A percentile compares a stretch with the other conserved stretches of the same genome.
phyloP scores from a whole-genome alignment of 768 basidiomycete genomes.

The Trametes meyenii region DNA sequence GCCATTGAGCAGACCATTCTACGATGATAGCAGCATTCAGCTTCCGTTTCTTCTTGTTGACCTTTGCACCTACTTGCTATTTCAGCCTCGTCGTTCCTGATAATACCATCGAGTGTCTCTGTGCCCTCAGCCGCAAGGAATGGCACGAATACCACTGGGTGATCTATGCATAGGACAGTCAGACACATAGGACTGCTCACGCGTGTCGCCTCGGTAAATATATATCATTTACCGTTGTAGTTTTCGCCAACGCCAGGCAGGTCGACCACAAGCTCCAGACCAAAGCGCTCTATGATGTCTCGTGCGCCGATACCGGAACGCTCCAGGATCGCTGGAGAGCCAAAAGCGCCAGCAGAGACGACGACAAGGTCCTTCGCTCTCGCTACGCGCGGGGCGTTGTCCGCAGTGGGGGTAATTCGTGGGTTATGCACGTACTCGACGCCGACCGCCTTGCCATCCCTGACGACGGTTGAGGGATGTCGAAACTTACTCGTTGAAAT shows the following conservation, averaged over 20 bases:
- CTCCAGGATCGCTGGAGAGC: constrained; percentile 55
- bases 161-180: neutral
- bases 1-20: constrained; percentile 23
- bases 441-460: constrained; percentile 41
- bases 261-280: constrained; percentile 38
- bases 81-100: constrained; percentile 16
- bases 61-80: constrained; percentile 19
- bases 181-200: neutral
- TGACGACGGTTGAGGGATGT: constrained; percentile 13
- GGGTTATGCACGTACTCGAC: constrained; percentile 40
- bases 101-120: constrained; percentile 27
- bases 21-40: neutral
- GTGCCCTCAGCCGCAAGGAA: constrained; percentile 20
- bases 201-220: neutral
- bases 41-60: neutral
- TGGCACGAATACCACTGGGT: constrained; percentile 14
- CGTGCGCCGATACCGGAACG: constrained; percentile 48
- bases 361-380: constrained; percentile 41
- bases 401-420: constrained; percentile 23
- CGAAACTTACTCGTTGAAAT: neutral
- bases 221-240: constrained; percentile 36
- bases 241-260: constrained; percentile 48
- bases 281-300: constrained; percentile 32
- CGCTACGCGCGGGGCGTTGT: constrained; percentile 21
- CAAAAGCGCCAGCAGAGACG: constrained; percentile 43